phyloP scores from a whole-genome alignment of 164 flowering plant species.

The Nymphaea colorata region DNA sequence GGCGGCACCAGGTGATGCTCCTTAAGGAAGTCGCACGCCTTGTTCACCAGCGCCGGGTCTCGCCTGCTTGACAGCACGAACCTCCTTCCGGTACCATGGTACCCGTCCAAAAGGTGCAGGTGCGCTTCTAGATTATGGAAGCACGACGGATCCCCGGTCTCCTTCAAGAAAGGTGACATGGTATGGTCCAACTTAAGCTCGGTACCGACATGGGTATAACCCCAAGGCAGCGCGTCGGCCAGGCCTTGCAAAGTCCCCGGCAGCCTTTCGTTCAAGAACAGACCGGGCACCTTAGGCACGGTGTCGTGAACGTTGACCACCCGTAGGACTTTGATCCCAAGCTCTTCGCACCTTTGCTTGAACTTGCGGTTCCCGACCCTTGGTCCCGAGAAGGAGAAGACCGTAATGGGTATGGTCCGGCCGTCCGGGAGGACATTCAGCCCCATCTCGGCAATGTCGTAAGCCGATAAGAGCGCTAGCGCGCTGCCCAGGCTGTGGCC shows the following conservation, averaged over 20 bases:
- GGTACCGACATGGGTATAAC: slow-evolving; percentile 63
- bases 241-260: slow-evolving; percentile 35
- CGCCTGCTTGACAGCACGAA: slow-evolving; percentile 44
- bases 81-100: slow-evolving; percentile 44
- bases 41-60: slow-evolving; percentile 67
- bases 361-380: slow-evolving; percentile 54
- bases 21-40: slow-evolving; percentile 46
- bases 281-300: slow-evolving; percentile 16
- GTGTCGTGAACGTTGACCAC: slow-evolving; percentile 52
- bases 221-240: slow-evolving; percentile 41
- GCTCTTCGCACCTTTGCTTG: slow-evolving; percentile 46
- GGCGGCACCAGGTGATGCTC: slow-evolving; percentile 56
- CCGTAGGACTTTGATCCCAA: slow-evolving; percentile 54
- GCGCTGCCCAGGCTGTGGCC: slow-evolving; percentile 87
- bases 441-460: slow-evolving; percentile 59
- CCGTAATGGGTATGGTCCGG: slow-evolving; percentile 28
- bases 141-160: slow-evolving; percentile 15
- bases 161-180: slow-evolving; percentile 50
- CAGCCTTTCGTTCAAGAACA: slow-evolving; percentile 26
- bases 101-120: slow-evolving; percentile 71
- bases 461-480: slow-evolving; percentile 52
- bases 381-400: slow-evolving; percentile 63
- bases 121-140: slow-evolving; percentile 67
- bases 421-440: slow-evolving; percentile 13
- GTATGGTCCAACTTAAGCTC: slow-evolving; percentile 55